Evolutionary conservation across 495 filamentous ascomycete genomes (phyloP).

Genomic region (Copromyces sp.): DNA sequence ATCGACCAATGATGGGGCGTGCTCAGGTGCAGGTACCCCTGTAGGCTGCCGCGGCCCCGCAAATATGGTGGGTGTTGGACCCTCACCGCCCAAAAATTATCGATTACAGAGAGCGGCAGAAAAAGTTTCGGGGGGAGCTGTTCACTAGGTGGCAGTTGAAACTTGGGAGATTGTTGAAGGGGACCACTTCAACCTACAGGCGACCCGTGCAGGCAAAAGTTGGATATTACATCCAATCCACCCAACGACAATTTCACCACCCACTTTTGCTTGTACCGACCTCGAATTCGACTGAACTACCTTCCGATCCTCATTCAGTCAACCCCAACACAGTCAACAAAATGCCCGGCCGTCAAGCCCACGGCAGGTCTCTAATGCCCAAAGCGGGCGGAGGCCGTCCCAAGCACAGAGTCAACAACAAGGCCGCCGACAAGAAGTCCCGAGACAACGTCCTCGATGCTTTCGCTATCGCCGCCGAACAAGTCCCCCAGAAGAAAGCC

Average conservation of each 20-base stretch:
- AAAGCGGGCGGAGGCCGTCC: constrained; percentile 33
- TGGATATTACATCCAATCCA: not conserved
- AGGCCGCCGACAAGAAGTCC: constrained; percentile 24
- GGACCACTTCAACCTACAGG: not conserved
- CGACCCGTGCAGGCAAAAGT: constrained; percentile 5
- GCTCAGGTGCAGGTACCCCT: not conserved
- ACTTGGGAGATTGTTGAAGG: not conserved
- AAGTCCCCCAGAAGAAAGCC: constrained; percentile 30
- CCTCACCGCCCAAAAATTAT: constrained; percentile 23
- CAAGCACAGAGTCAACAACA: constrained; percentile 22
- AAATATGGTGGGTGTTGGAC: constrained; percentile 3
- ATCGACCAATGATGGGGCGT: not conserved
- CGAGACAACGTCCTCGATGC: constrained; percentile 60
- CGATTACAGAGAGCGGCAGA: constrained; percentile 10
- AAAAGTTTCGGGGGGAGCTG: constrained; percentile 11
- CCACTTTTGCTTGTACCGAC: not conserved
- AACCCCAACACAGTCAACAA: constrained; percentile 6
- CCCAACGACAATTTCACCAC: not conserved
- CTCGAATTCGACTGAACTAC: not conserved
- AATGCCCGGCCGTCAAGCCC: constrained; percentile 63
- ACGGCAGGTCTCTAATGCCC: constrained; percentile 39
- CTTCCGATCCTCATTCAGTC: not conserved
- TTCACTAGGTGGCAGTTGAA: not conserved
- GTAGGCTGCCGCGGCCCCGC: constrained; percentile 4
- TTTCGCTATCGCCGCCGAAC: constrained; percentile 67